phyloP scores from a whole-genome alignment of 805 yeast species.

The Monosporozyma aquatica region DNA sequence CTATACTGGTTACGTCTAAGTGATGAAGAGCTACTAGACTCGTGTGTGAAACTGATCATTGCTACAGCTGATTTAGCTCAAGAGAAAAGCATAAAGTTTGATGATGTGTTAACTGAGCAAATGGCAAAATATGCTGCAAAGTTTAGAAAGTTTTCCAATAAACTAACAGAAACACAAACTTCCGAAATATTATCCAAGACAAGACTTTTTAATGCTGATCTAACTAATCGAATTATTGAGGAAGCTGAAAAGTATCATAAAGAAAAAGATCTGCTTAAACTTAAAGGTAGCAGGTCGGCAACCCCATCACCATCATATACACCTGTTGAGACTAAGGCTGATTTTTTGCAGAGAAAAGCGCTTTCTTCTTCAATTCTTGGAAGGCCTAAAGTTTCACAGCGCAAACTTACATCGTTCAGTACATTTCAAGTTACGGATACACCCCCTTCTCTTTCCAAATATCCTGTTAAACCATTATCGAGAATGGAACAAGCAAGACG shows the following conservation, averaged over 20 bases:
- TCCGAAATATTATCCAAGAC: slow-evolving; percentile 55
- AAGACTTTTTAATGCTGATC: slow-evolving; percentile 40
- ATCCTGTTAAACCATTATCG: slow-evolving; percentile 25
- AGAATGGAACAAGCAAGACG: slow-evolving; percentile 34
- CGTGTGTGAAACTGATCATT: slow-evolving; percentile 65
- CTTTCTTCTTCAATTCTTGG: slow-evolving; percentile 23
- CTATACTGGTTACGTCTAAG: slow-evolving; percentile 77
- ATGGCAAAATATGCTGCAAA: slow-evolving; percentile 58
- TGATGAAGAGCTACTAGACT: slow-evolving; percentile 54
- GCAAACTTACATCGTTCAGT: slow-evolving; percentile 34
- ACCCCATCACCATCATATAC: slow-evolving; percentile 7
- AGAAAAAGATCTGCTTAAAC: slow-evolving; percentile 19
- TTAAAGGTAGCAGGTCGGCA: slow-evolving; percentile 4
- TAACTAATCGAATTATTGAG: slow-evolving; percentile 45
- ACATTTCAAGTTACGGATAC: slow-evolving; percentile 25
- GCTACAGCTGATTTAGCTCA: slow-evolving; percentile 57
- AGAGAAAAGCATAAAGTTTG: slow-evolving; percentile 43
- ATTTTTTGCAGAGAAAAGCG: slow-evolving; percentile 27
- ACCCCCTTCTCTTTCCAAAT: slow-evolving; percentile 12
- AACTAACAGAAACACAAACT: slow-evolving; percentile 58
- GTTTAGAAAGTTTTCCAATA: slow-evolving; percentile 61
- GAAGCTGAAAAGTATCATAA: slow-evolving; percentile 35
- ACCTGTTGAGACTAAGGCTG: slow-evolving; percentile 23
- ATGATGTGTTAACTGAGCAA: slow-evolving; percentile 42
- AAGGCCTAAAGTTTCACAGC: slow-evolving; percentile 27